Conservation (phyloP, 352 stramenopile species). For the Globisporangium viniferum region DNA sequence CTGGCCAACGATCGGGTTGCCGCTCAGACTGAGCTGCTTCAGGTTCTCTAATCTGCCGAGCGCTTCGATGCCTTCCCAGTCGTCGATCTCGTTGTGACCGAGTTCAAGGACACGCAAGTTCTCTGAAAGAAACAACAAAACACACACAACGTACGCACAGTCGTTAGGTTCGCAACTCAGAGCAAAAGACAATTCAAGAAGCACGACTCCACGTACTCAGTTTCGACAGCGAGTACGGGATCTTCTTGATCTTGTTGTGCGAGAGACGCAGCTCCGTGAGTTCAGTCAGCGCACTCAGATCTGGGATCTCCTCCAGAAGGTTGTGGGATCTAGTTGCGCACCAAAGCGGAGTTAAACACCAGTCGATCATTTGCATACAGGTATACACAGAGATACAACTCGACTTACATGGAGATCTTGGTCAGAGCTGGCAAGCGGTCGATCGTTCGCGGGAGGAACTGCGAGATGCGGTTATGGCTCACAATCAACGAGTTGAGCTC, state of each 20-base stretch:
- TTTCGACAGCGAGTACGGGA: slow-evolving; percentile 58
- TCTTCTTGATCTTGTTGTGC: slow-evolving; percentile 72
- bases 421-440: slow-evolving; percentile 68
- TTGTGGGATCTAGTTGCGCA: slow-evolving; percentile 64
- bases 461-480: slow-evolving; percentile 77
- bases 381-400: neutral
- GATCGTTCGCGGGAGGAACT: slow-evolving; percentile 57
- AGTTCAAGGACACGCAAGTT: slow-evolving; percentile 81
- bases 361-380: slow-evolving; percentile 1
- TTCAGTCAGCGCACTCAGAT: slow-evolving; percentile 57
- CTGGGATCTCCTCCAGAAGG: slow-evolving; percentile 64
- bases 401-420: slow-evolving; percentile 83
- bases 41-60: slow-evolving; percentile 56
- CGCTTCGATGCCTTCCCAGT: slow-evolving; percentile 73
- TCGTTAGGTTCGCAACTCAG: neutral
- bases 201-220: slow-evolving; percentile 44
- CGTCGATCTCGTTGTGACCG: slow-evolving; percentile 80
- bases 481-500: slow-evolving; percentile 85
- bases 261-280: slow-evolving; percentile 80
- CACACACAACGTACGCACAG: neutral
- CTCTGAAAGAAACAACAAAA: slow-evolving; percentile 27
- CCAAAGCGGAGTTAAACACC: neutral
- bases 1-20: slow-evolving; percentile 72
- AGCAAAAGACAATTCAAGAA: neutral
- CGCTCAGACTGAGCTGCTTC: slow-evolving; percentile 76